A percentile compares a stretch with the other conserved stretches of the same genome.
phyloP scores from a whole-genome alignment of 2,329 filamentous ascomycete species.

The Botryotinia narcissicola region DNA sequence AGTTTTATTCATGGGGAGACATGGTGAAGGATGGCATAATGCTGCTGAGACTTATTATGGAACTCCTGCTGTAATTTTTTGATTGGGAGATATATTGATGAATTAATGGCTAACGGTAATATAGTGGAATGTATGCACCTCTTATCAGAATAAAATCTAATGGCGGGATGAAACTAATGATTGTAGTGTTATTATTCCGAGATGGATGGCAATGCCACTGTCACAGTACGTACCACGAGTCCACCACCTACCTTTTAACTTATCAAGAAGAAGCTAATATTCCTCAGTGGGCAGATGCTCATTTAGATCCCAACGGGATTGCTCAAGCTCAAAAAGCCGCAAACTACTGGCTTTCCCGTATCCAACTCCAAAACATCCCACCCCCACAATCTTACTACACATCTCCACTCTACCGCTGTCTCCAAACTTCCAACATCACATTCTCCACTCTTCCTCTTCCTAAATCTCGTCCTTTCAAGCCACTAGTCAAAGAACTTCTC shows the following conservation, averaged over 20 bases:
- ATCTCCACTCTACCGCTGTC: slow-evolving; percentile 61
- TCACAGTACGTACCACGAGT: slow-evolving; percentile 31
- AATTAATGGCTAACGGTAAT: not conserved
- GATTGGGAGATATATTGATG: not conserved
- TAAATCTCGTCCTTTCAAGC: slow-evolving; percentile 50
- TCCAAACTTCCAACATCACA: slow-evolving; percentile 60
- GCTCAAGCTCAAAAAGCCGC: slow-evolving; percentile 58
- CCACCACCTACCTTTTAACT: not conserved
- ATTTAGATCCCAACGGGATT: slow-evolving; percentile 56
- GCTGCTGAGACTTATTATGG: slow-evolving; percentile 63
- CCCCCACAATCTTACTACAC: slow-evolving; percentile 63
- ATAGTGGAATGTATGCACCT: slow-evolving; percentile 58
- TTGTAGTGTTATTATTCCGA: slow-evolving; percentile 62
- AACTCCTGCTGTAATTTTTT: slow-evolving; percentile 48
- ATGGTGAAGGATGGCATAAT: slow-evolving; percentile 28
- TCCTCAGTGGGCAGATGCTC: slow-evolving; percentile 59
- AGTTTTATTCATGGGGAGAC: slow-evolving; percentile 56
- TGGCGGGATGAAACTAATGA: not conserved
- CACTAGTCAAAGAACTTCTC: slow-evolving; percentile 61
- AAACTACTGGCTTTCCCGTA: slow-evolving; percentile 55
- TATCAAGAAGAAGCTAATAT: not conserved
- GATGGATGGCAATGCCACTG: slow-evolving; percentile 61
- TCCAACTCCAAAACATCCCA: slow-evolving; percentile 54
- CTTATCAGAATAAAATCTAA: not conserved
- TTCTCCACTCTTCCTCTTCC: slow-evolving; percentile 56